Evolutionary conservation across 768 basidiomycete species (phyloP).

Genomic region (Phaeotremella fagi): DNA sequence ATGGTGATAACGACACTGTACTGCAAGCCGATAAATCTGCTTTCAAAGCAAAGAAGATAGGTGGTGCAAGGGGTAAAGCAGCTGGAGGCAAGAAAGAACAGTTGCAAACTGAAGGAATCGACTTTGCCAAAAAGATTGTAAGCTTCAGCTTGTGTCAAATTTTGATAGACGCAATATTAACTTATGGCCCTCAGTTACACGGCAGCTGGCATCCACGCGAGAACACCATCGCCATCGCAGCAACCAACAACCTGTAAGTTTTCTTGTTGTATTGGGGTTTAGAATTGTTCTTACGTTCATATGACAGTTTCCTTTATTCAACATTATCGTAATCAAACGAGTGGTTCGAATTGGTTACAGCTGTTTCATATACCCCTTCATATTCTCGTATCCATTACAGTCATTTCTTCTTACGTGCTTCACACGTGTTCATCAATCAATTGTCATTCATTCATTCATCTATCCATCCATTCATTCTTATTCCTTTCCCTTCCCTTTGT

Average conservation of each 20-base stretch:
- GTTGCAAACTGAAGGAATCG: constrained; percentile 77
- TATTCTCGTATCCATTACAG: background rate
- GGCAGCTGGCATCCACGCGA: constrained; percentile 88
- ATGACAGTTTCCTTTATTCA: constrained; percentile 49
- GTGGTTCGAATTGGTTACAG: background rate
- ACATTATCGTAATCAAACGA: constrained; percentile 34
- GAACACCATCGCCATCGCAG: constrained; percentile 96
- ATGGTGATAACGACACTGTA: constrained; percentile 78
- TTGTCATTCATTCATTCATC: no score
- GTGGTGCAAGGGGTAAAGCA: constrained; percentile 63
- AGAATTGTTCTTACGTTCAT: constrained; percentile 1
- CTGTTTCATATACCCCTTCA: background rate
- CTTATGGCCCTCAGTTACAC: constrained; percentile 51
- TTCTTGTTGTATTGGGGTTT: background rate
- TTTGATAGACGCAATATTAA: background rate
- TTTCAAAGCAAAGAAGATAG: constrained; percentile 99
- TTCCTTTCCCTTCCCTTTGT: background rate
- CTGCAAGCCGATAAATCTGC: constrained; percentile 98
- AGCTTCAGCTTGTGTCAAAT: constrained; percentile 2
- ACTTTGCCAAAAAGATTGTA: constrained; percentile 52
- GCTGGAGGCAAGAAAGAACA: constrained; percentile 66
- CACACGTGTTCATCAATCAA: no score
- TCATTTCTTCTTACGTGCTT: background rate
- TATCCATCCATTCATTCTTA: no score
- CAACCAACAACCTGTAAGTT: constrained; percentile 91